Evolutionary conservation across 2,329 filamentous ascomycete species (phyloP).

Genomic region (Alternaria arbusti): DNA sequence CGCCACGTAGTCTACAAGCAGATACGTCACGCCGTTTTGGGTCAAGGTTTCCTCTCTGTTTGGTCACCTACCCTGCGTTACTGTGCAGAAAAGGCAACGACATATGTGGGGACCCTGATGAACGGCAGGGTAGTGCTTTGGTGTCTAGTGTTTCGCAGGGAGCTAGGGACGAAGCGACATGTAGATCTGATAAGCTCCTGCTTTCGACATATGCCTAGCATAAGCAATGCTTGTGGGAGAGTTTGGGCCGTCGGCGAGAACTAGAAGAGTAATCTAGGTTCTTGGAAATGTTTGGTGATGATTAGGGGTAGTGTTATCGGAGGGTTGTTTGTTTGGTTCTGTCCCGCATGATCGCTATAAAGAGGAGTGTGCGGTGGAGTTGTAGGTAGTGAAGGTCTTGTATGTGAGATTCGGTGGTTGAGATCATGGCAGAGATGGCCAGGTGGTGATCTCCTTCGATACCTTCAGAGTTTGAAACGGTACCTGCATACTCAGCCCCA

Average conservation of each 20-base stretch:
- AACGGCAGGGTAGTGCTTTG: not conserved
- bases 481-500: not conserved
- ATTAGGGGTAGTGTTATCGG: not conserved
- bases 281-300: not conserved
- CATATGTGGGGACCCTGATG: not conserved
- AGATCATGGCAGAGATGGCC: not conserved
- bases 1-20: not conserved
- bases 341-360: not conserved
- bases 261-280: not conserved
- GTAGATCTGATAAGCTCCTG: not conserved
- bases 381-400: not conserved
- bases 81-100: not conserved
- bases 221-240: not conserved
- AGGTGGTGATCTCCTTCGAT: not conserved
- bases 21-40: not conserved
- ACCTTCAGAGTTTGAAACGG: not conserved
- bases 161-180: not conserved
- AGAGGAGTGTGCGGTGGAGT: not conserved
- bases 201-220: not conserved
- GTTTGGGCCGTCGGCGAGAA: not conserved
- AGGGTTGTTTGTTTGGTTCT: not conserved
- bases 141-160: not conserved
- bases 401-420: not conserved
- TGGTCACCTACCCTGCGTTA: not conserved
- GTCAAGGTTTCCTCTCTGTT: not conserved